Evolutionary conservation across 1,284 basidiomycete genomes (phyloP), one percentile per base, ranked within the genome.

Genomic region (Fomitiporia mediterranea): DNA sequence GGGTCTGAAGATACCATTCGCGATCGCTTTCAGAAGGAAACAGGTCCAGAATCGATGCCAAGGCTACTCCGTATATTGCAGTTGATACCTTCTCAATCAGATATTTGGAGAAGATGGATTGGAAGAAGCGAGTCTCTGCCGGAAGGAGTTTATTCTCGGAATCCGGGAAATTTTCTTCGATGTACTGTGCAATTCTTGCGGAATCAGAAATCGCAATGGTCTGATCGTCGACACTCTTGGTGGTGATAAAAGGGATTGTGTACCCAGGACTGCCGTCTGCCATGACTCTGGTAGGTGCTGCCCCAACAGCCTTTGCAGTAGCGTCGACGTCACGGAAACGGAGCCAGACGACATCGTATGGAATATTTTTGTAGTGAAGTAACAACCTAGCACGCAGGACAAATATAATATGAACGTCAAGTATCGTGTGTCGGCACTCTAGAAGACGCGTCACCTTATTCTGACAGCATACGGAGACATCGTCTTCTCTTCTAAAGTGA

Each of bases 161-260:
- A 40, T 70, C 65, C 0, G 77, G 75, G 63, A 78, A 81, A 8
- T 69, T 69, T 40, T 63, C 60, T 56, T 79, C 78, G 53, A 79
- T 71, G 52, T 79, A 78, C 39, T 70, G 63, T 1, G 73, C 74
- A 54, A 80, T 80, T n/a, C 44, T 52, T n/a, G 63, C 23, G 0
- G 76, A 76, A 52, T 80, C 75, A 7, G 71, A 63, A 32, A 79
- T 57, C 25, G 58, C 54, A 42, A 64, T 60, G 0, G 59, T 57
- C 2, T 69, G 69, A 67, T 2, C 50, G n/a, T n/a, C n/a, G n/a
- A n/a, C 44, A 0, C 67, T 59, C 63, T 59, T 37, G 56, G 61
- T 56, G 4, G 59, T 38, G 57, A 73, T 74, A 32, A 70, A 66
- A 0, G 75, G 76, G 15, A 72, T 63, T 2, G 72, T 74, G 62